phyloP scores from a whole-genome alignment of 345 rosid species.

The Aegle marmelos region DNA sequence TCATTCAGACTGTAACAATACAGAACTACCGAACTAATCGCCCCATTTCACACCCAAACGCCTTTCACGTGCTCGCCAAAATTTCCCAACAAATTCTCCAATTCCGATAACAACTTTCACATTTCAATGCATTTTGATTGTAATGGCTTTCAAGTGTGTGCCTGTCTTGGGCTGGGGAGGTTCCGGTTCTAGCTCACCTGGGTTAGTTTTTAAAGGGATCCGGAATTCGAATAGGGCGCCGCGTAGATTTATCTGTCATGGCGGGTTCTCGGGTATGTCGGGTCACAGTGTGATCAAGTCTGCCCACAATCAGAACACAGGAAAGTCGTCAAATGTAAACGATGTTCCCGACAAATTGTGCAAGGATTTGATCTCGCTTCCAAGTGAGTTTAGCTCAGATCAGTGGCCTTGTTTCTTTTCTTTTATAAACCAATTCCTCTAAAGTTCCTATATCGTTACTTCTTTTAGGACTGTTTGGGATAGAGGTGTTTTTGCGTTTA shows the following conservation, averaged over 20 bases:
- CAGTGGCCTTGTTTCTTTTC: not conserved
- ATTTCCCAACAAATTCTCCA: conserved; percentile 21
- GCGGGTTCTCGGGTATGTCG: conserved; percentile 21
- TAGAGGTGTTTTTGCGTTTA: not conserved
- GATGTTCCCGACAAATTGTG: conserved; percentile 23
- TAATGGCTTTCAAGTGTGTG: conserved; percentile 28
- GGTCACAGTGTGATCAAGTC: conserved; percentile 18
- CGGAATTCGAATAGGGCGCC: not conserved
- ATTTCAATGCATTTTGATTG: not conserved
- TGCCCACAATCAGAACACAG: conserved; percentile 19
- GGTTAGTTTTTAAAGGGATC: conserved; percentile 9
- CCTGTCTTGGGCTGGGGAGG: conserved; percentile 12
- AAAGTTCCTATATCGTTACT: not conserved
- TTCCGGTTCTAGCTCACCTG: conserved; percentile 12
- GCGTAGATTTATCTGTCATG: conserved; percentile 6
- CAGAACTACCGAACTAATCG: too few relatives aligned
- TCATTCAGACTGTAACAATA: not conserved
- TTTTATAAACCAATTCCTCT: not conserved
- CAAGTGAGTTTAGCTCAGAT: conserved; percentile 32
- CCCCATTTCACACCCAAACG: too few relatives aligned
- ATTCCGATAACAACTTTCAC: not conserved
- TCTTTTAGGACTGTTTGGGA: not conserved
- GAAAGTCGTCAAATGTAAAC: conserved; percentile 9
- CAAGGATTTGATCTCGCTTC: conserved; percentile 38
- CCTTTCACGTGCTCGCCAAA: conserved; percentile 12